phyloP scores from a whole-genome alignment of 2,329 filamentous ascomycete genomes.

The Ophiostoma tasmaniense region DNA sequence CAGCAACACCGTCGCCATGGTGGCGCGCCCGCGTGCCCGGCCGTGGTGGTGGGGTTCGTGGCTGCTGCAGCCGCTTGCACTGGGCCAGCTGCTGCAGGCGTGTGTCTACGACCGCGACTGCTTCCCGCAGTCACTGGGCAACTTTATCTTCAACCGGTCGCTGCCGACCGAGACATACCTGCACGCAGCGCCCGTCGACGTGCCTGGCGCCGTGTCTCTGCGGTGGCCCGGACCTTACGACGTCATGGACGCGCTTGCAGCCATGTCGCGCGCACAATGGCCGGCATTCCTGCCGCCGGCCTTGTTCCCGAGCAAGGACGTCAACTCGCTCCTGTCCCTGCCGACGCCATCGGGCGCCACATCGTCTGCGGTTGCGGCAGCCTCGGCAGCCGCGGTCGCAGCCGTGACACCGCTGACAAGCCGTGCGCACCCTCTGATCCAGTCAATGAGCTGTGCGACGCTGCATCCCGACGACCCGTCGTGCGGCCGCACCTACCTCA shows the following conservation, averaged over 20 bases:
- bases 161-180: slow-evolving; percentile 63
- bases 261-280: slow-evolving; percentile 76
- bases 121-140: slow-evolving; percentile 46
- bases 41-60: slow-evolving; percentile 83
- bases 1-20: slow-evolving; percentile 7
- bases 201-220: slow-evolving; percentile 46
- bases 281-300: slow-evolving; percentile 82
- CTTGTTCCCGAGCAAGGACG: slow-evolving; percentile 64
- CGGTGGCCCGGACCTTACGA: slow-evolving; percentile 69
- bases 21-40: slow-evolving; percentile 41
- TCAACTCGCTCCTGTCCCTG: slow-evolving; percentile 52
- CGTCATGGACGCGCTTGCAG: slow-evolving; percentile 71
- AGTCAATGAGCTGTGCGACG: slow-evolving; percentile 76
- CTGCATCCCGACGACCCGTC: slow-evolving; percentile 83
- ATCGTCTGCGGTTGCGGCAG: slow-evolving; percentile 27
- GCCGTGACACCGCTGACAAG: slow-evolving; percentile 70
- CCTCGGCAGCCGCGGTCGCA: slow-evolving; percentile 42
- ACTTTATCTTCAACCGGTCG: slow-evolving; percentile 53
- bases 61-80: slow-evolving; percentile 68
- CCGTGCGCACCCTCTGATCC: slow-evolving; percentile 78
- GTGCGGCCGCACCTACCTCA: slow-evolving; percentile 77
- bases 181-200: slow-evolving; percentile 59
- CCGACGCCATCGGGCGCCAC: slow-evolving; percentile 77
- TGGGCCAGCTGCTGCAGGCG: slow-evolving; percentile 68
- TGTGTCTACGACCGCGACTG: slow-evolving; percentile 70